phyloP scores from a whole-genome alignment of 768 basidiomycete species.

The Boletus speciosus region DNA sequence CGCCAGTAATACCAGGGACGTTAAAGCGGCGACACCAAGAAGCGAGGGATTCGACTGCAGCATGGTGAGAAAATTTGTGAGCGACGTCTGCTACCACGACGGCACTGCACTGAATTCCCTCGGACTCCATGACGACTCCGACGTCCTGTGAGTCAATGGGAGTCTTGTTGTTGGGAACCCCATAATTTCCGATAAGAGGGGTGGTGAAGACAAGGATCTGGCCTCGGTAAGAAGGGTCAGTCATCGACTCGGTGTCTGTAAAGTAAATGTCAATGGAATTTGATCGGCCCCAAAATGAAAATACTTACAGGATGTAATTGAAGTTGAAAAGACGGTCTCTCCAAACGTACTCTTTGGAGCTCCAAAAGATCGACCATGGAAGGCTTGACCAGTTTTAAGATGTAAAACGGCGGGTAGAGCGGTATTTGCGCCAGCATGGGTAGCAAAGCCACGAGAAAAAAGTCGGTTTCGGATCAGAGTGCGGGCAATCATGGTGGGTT shows the following conservation, averaged over 20 bases:
- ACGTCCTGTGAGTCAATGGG: slow-evolving; percentile 73
- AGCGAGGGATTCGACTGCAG: slow-evolving; percentile 87
- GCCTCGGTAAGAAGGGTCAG: slow-evolving; percentile 96
- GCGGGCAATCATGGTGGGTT: slow-evolving; percentile 54
- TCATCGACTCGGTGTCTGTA: slow-evolving; percentile 99
- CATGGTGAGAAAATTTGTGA: slow-evolving; percentile 91
- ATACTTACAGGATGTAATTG: slow-evolving; percentile 90
- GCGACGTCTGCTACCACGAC: slow-evolving; percentile 94
- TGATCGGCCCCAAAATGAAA: neutral
- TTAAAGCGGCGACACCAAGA: slow-evolving; percentile 90
- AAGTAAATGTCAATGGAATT: slow-evolving; percentile 8
- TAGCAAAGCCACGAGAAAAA: slow-evolving; percentile 61
- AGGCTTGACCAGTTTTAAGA: slow-evolving; percentile 92
- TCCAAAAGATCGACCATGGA: slow-evolving; percentile 87
- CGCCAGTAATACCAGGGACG: slow-evolving; percentile 92
- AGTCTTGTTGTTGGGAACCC: slow-evolving; percentile 80
- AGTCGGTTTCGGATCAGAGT: slow-evolving; percentile 47
- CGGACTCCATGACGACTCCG: slow-evolving; percentile 86
- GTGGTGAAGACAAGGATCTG: slow-evolving; percentile 99
- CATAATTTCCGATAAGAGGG: slow-evolving; percentile 98
- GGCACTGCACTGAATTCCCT: slow-evolving; percentile 85
- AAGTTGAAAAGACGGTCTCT: slow-evolving; percentile 98
- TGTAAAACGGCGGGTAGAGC: slow-evolving; percentile 79
- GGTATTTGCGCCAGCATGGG: slow-evolving; percentile 49
- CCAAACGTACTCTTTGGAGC: slow-evolving; percentile 84